Conservation (phyloP, 176 grass and related monocot genomes). For the Hordeum marinum region DNA sequence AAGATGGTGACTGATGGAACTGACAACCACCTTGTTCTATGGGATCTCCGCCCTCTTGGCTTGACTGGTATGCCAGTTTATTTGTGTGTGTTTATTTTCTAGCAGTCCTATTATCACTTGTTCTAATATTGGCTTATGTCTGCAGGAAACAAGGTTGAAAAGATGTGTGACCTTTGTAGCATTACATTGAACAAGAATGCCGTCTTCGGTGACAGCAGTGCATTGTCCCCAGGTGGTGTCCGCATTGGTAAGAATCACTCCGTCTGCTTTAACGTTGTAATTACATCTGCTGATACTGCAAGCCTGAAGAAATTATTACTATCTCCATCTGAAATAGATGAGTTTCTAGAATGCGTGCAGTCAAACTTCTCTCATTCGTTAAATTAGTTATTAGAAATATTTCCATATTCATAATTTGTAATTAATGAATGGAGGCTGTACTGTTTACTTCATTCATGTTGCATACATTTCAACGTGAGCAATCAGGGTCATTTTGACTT, state of each 20-base stretch:
- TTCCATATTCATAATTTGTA: neutral
- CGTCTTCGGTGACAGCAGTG: conserved; percentile 97
- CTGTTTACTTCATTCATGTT: neutral
- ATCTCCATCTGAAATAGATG: neutral
- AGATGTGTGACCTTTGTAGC: conserved; percentile 87
- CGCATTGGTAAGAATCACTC: conserved; percentile 69
- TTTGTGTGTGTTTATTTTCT: neutral
- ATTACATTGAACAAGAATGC: conserved; percentile 99
- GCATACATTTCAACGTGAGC: neutral
- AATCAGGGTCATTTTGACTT: neutral
- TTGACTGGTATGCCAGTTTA: conserved; percentile 66
- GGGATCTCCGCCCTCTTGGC: conserved; percentile 97
- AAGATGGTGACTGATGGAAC: conserved; percentile 97
- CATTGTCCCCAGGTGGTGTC: conserved; percentile 87
- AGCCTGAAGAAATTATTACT: neutral
- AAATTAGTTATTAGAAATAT: neutral
- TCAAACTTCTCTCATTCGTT: neutral
- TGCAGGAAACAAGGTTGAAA: conserved; percentile 96
- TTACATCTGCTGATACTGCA: conserved; percentile 19
- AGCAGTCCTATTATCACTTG: neutral
- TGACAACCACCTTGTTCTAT: conserved; percentile 98
- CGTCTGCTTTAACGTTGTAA: neutral
- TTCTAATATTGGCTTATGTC: neutral
- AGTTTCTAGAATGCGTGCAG: neutral
- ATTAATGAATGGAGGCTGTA: neutral